phyloP scores from a whole-genome alignment of 2,329 filamentous ascomycete species.

The Verticillium nonalfalfae region DNA sequence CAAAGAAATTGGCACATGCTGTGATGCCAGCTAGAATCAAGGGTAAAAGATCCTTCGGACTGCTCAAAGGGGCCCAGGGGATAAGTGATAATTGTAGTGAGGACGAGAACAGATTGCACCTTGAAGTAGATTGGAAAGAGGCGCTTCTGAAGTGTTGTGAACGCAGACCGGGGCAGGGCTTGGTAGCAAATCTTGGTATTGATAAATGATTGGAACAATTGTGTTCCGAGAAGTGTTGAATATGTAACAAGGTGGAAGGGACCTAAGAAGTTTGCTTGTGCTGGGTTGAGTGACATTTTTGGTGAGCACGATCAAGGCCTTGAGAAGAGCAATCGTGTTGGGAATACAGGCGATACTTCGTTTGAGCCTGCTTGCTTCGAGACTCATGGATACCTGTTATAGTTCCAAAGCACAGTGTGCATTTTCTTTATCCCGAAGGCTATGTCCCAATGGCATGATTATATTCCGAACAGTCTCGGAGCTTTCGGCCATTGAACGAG shows the following conservation, averaged over 20 bases:
- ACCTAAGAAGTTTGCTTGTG: conserved; percentile 15
- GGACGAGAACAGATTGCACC: conserved; percentile 24
- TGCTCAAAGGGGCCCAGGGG: conserved; percentile 20
- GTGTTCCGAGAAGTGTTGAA: conserved; percentile 29
- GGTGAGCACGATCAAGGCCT: no score
- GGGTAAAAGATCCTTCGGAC: conserved; percentile 24
- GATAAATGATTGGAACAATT: conserved; percentile 32
- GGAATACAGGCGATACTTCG: no score
- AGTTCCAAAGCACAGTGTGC: no score
- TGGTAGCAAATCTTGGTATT: conserved; percentile 26
- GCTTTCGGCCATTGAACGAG: no score
- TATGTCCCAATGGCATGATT: no score
- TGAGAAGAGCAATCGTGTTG: no score
- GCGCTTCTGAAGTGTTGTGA: conserved; percentile 29
- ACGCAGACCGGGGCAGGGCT: conserved; percentile 25
- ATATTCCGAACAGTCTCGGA: no score
- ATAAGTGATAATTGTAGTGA: conserved; percentile 25
- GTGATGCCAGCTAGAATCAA: conserved; percentile 23
- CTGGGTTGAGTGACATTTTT: not conserved
- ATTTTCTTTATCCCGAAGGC: no score
- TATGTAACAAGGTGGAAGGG: conserved; percentile 30
- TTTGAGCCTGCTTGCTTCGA: no score
- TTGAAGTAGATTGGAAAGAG: conserved; percentile 35
- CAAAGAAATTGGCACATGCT: conserved; percentile 22
- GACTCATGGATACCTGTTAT: no score